phyloP scores from a whole-genome alignment of 257 asterid genomes.

The Scutellaria galericulata region DNA sequence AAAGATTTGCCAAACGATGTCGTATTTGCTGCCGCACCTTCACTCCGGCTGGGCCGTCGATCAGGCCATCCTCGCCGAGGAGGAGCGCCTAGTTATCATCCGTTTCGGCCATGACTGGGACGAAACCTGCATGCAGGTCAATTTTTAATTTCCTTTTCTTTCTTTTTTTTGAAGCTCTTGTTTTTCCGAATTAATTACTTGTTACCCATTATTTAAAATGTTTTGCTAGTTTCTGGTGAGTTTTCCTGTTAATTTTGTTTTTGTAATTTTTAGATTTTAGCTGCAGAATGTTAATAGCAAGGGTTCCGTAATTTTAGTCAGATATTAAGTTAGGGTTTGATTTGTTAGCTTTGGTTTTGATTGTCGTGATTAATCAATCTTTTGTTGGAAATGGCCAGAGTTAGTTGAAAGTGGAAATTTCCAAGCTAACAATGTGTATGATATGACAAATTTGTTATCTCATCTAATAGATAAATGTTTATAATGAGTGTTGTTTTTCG shows the following conservation, averaged over 20 bases:
- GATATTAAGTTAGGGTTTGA: too few relatives aligned
- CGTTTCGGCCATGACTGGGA: conserved; percentile 98
- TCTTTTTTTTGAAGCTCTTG: background rate
- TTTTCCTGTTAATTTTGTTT: background rate
- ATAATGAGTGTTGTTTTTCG: too few relatives aligned
- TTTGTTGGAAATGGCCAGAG: too few relatives aligned
- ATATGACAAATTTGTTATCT: too few relatives aligned
- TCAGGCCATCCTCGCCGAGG: conserved; percentile 95
- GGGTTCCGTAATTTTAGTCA: too few relatives aligned
- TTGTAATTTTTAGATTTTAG: background rate
- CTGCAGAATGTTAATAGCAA: too few relatives aligned
- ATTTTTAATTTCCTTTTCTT: background rate
- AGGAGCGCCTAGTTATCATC: conserved; percentile 90
- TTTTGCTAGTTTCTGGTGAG: too few relatives aligned
- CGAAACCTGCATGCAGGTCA: conserved; percentile 96
- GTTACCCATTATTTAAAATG: background rate
- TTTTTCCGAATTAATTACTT: background rate
- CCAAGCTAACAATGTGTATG: too few relatives aligned
- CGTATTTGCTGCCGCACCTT: conserved; percentile 87
- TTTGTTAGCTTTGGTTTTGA: too few relatives aligned
- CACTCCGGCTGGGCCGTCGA: conserved; percentile 99
- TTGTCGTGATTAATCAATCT: too few relatives aligned
- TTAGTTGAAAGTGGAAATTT: too few relatives aligned
- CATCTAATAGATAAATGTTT: too few relatives aligned
- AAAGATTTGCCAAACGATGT: conserved; percentile 51